Conservation (phyloP, 257 asterid species). For the Echites panduratus region DNA sequence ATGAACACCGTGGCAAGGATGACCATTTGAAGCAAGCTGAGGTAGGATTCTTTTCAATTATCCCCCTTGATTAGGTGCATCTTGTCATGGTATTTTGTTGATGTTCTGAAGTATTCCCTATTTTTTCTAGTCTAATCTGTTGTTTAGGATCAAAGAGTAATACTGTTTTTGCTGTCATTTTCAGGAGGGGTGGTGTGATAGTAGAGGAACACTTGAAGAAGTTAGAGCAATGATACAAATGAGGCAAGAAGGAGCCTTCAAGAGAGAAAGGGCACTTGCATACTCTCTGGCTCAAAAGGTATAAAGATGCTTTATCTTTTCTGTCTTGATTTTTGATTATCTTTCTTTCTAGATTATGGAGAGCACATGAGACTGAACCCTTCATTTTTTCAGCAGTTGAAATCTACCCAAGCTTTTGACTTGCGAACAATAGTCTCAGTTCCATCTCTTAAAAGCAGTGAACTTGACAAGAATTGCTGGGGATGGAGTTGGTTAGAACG, state of each 20-base stretch:
- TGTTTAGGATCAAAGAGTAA: background rate
- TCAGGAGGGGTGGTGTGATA: conserved; percentile 95
- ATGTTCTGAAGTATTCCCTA: background rate
- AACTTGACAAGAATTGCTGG: conserved; percentile 44
- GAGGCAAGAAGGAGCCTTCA: conserved; percentile 88
- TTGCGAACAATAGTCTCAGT: conserved; percentile 31
- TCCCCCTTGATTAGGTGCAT: background rate
- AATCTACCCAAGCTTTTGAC: conserved; percentile 42
- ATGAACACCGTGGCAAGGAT: conserved; percentile 49
- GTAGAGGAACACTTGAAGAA: conserved; percentile 73
- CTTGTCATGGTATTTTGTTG: background rate
- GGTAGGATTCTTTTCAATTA: conserved; percentile 32
- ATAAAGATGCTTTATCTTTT: background rate
- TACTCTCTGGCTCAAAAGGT: conserved; percentile 85
- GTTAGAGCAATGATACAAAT: conserved; percentile 70
- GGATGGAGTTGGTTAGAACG: conserved; percentile 98
- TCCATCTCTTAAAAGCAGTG: conserved; percentile 36
- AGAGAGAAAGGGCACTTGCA: conserved; percentile 88
- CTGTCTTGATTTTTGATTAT: background rate
- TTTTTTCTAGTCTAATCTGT: background rate
- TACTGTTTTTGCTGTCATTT: background rate
- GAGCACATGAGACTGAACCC: conserved; percentile 2
- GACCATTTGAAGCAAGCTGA: conserved; percentile 67
- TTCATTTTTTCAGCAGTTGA: conserved; percentile 39
- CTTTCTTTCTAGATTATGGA: background rate